Evolutionary conservation across 2,329 filamentous ascomycete genomes (phyloP).

Genomic region (Alternaria consortialis): DNA sequence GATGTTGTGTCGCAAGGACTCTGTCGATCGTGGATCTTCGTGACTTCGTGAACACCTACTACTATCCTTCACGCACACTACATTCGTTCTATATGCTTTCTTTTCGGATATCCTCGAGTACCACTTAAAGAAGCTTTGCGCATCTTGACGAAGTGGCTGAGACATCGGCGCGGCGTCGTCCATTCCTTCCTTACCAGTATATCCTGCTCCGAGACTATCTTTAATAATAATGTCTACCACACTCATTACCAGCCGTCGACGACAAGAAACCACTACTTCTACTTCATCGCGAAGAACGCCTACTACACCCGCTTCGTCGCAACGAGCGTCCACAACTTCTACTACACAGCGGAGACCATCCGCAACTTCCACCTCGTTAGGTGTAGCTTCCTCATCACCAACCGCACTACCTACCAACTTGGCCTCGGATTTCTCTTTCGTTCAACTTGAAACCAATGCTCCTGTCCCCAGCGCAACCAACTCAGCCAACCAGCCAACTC

Average conservation of each 20-base stretch:
- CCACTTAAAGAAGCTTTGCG: slow-evolving; percentile 13
- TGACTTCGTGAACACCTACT: slow-evolving; percentile 17
- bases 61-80: slow-evolving; percentile 20
- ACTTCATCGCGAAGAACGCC: slow-evolving; percentile 12
- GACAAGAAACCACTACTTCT: slow-evolving; percentile 12
- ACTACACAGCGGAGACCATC: slow-evolving; percentile 1
- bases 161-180: slow-evolving; percentile 12
- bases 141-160: slow-evolving; percentile 9
- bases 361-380: slow-evolving; percentile 5
- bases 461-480: slow-evolving; percentile 6
- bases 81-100: slow-evolving; percentile 25
- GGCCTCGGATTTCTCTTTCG: slow-evolving; percentile 12
- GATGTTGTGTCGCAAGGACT: slow-evolving; percentile 33
- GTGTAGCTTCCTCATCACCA: slow-evolving; percentile 7
- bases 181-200: slow-evolving; percentile 9
- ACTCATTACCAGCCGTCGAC: slow-evolving; percentile 14
- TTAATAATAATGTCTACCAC: slow-evolving; percentile 44
- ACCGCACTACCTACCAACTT: slow-evolving; percentile 11
- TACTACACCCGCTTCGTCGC: slow-evolving; percentile 1
- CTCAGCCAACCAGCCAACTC: not conserved
- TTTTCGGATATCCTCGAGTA: slow-evolving; percentile 5
- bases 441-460: slow-evolving; percentile 25
- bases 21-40: slow-evolving; percentile 25
- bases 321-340: slow-evolving; percentile 13
- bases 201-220: slow-evolving; percentile 2